These are phyloP conservation scores for Penicillium chermesinum DNA, from an alignment of 495 filamentous ascomycete genomes.

Conservation along the genomic window DNA sequence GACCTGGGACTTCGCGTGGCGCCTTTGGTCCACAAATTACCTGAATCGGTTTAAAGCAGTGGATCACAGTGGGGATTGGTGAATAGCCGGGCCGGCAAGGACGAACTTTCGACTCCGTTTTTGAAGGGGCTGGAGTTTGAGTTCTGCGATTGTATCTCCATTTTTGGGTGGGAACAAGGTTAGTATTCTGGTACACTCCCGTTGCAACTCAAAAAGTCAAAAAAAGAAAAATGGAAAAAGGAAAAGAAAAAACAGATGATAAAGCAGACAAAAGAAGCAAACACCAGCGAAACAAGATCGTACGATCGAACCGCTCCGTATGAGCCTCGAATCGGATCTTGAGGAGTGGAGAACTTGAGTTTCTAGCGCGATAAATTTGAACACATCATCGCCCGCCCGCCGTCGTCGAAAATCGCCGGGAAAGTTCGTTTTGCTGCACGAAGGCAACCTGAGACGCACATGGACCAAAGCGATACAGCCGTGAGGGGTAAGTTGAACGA, in stretches of 20 bases:
- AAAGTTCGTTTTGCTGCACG: slow-evolving; percentile 7
- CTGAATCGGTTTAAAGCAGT: not conserved
- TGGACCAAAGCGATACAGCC: slow-evolving; percentile 9
- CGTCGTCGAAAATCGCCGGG: slow-evolving; percentile 2
- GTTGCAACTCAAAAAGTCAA: too few species aligned
- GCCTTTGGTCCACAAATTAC: not conserved
- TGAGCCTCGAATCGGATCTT: slow-evolving; percentile 19
- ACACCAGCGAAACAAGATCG: not conserved
- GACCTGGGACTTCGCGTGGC: not conserved
- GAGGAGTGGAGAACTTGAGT: not conserved
- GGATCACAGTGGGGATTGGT: not conserved
- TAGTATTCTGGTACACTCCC: too few species aligned
- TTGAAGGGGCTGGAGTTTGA: not conserved
- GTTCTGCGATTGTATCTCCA: not conserved
- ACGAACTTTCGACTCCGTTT: not conserved
- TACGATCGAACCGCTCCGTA: slow-evolving; percentile 6
- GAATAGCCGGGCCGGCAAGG: not conserved
- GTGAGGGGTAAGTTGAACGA: slow-evolving; percentile 1
- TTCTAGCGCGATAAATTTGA: slow-evolving; percentile 9
- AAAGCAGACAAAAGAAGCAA: too few species aligned
- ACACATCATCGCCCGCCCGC: slow-evolving; percentile 9
- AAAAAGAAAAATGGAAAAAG: too few species aligned
- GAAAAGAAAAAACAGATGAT: not conserved
- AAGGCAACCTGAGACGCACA: slow-evolving; percentile 19
- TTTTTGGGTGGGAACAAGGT: too few species aligned